A percentile compares a stretch with the other conserved stretches of the same genome.
Conservation (phyloP, 768 basidiomycete species). For the Boletus rufocinnamomeus region DNA sequence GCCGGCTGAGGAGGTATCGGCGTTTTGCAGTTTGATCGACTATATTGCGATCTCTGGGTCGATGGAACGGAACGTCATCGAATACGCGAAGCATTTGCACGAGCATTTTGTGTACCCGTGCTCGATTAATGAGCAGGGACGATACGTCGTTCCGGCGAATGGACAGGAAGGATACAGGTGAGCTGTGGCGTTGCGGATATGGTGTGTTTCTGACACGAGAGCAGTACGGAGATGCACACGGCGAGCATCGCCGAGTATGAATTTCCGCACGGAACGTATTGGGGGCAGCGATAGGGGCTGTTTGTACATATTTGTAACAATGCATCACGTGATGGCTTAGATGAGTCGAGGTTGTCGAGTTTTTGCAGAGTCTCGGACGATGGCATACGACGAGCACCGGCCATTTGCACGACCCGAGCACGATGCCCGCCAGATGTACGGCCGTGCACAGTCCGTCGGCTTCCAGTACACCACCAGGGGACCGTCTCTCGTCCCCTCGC, state of each 20-base stretch:
- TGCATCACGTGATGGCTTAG: conserved; percentile 18
- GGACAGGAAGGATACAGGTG: conserved; percentile 70
- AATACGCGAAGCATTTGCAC: conserved; percentile 84
- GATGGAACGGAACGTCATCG: conserved; percentile 91
- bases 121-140: conserved; percentile 78
- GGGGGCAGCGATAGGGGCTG: conserved; percentile 17
- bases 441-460: conserved; percentile 15
- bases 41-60: conserved; percentile 85
- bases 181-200: conserved; percentile 9
- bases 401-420: conserved; percentile 14
- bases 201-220: conserved; percentile 1
- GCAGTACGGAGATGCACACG: conserved; percentile 80
- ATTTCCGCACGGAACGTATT: conserved; percentile 65
- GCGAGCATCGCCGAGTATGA: conserved; percentile 75
- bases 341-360: not conserved
- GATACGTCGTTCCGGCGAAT: conserved; percentile 81
- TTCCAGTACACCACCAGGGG: conserved; percentile 22
- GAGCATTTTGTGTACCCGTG: conserved; percentile 87
- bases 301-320: conserved; percentile 22
- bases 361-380: conserved; percentile 18
- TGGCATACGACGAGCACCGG: conserved; percentile 28
- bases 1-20: conserved; percentile 11
- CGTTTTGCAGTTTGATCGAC: conserved; percentile 70
- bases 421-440: conserved; percentile 4
- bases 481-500: too few species aligned